Evolutionary conservation across 306 rosid genomes (phyloP), one percentile per base, ranked within the genome.

Genomic region (Pyrus bretschneideri): DNA sequence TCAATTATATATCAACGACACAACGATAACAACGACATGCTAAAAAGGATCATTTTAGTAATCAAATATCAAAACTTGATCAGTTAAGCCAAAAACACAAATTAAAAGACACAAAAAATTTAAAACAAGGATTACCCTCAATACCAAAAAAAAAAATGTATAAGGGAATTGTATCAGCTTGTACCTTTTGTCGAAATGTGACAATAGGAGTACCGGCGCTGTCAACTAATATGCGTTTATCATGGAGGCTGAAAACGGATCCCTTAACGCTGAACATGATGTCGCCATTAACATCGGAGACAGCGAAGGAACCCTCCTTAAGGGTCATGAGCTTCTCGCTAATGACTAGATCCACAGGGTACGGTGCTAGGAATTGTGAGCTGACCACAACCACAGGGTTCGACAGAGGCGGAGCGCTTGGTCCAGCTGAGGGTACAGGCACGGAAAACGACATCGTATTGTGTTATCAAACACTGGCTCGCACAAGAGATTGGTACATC

Each of bases 141-240:
- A 9, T 40, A 40, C 45, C 11, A 9, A 35, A 52, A 33, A 9
- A 33, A 9, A 59, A 45, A 77, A 22, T 30, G 27, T 25, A 14
- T 9, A 12, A 58, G 10, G n/a, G 5, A 63, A 63, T 27, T 63
- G 45, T 40, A 9, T 27, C 5, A 29, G n/a, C 3, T 7, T 52
- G 29, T 17, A 79, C 89, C 87, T 86, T 86, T 27, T 81, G 76
- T 1, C 72, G 83, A 70, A 86, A 77, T 22, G 87, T 67, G 73
- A 75, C 57, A 70, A 80, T 25, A 17, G 87, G 81, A 22, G 49
- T 60, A 1, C 70, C 86, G 27, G 77, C 62, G 49, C 81, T 68
- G 77, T 83, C 87, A 15, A 75, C 45, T 15, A 86, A 80, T 18
- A 71, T 30, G 4, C 79, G 87, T 8, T 69, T 75, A 21, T 78